Percentiles rank a stretch among this genome's conserved stretches.
Evolutionary conservation across 352 stramenopile species (phyloP).

Genomic region (Pythium chondricola): DNA sequence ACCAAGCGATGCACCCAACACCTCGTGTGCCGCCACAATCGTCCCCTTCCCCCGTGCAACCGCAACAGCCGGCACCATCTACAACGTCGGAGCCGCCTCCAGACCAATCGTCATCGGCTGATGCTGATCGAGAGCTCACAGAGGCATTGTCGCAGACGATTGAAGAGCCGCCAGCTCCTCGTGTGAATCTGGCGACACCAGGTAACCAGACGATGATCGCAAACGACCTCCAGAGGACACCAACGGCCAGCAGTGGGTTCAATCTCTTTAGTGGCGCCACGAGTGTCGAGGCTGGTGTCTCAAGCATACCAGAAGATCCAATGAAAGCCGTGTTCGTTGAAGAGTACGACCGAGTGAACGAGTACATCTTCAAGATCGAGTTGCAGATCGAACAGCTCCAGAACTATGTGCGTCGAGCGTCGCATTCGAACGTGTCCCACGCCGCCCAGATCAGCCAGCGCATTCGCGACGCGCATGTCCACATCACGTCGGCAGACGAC

Average conservation of each 20-base stretch:
- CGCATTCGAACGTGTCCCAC: conserved; percentile 36
- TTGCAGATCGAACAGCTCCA: conserved; percentile 10
- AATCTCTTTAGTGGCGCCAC: not conserved
- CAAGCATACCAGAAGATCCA: conserved; percentile 9
- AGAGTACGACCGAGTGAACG: conserved; percentile 20
- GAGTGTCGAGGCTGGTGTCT: not conserved
- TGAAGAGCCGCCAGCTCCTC: conserved; percentile 1
- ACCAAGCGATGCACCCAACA: too few species aligned
- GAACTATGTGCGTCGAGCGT: conserved; percentile 26
- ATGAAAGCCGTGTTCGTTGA: conserved; percentile 18
- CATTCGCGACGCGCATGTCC: conserved; percentile 26
- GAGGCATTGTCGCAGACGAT: not conserved
- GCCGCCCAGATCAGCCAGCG: conserved; percentile 37
- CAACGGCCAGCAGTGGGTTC: too few species aligned
- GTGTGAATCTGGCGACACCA: not conserved
- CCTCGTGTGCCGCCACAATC: too few species aligned
- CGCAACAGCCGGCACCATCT: too few species aligned
- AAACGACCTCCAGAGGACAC: too few species aligned
- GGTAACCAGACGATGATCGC: not conserved
- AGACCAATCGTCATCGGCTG: too few species aligned
- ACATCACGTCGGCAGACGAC: conserved; percentile 27
- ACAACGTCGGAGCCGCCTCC: too few species aligned
- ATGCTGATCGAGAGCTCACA: not conserved
- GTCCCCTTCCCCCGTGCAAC: too few species aligned
- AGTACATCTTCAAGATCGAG: conserved; percentile 11